Evolutionary conservation across 1,284 basidiomycete species (phyloP).

Genomic region (Sporisorium exsertum): DNA sequence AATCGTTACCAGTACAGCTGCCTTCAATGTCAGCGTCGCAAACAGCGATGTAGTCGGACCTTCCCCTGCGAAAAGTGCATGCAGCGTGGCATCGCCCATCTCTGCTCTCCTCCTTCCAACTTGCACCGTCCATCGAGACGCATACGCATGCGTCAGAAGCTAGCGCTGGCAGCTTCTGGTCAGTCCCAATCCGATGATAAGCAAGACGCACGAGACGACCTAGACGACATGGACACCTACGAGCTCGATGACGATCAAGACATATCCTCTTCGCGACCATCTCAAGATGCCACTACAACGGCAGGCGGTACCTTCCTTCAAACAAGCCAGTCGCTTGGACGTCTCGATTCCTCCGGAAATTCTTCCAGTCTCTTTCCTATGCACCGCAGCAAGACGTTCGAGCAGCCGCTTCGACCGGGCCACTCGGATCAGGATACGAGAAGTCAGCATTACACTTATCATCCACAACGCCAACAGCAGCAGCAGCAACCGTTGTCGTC

Average conservation of each 20-base stretch:
- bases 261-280: background rate
- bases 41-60: slow-evolving; percentile 44
- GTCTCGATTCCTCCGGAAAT: background rate
- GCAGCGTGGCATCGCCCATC: slow-evolving; percentile 44
- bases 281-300: background rate
- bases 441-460: background rate
- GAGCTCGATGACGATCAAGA: slow-evolving; percentile 39
- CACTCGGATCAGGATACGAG: background rate
- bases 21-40: slow-evolving; percentile 44
- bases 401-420: background rate
- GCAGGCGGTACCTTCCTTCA: background rate
- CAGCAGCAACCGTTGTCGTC: slow-evolving; percentile 5
- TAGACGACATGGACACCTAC: slow-evolving; percentile 34
- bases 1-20: slow-evolving; percentile 51
- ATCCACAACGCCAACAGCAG: slow-evolving; percentile 6
- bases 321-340: background rate
- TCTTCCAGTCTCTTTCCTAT: background rate
- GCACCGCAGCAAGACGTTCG: slow-evolving; percentile 7
- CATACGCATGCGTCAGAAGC: slow-evolving; percentile 39
- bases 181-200: background rate
- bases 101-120: slow-evolving; percentile 38
- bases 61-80: slow-evolving; percentile 46
- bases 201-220: slow-evolving; percentile 10
- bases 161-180: slow-evolving; percentile 11
- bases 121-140: slow-evolving; percentile 39